Conservation (phyloP, 352 stramenopile genomes). For the Achlya hypogyna region DNA sequence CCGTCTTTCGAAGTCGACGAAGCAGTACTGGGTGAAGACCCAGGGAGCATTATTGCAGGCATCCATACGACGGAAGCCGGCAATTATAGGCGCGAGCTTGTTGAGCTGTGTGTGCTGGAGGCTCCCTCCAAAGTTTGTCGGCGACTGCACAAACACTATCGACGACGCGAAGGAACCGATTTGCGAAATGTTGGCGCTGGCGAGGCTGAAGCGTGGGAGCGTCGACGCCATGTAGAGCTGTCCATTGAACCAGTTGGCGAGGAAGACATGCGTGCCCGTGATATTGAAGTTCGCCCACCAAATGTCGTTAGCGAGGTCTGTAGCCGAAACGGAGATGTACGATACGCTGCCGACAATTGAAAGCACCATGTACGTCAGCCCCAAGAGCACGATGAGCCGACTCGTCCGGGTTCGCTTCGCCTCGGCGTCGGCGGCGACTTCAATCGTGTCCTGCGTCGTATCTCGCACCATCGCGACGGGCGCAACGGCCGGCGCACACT, state of each 20-base stretch:
- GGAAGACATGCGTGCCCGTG: neutral
- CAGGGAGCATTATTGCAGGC: neutral
- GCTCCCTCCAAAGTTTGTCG: neutral
- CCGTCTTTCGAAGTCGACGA: neutral
- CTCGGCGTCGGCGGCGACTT: neutral
- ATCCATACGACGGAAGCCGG: neutral
- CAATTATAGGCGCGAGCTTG: neutral
- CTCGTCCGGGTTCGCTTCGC: neutral
- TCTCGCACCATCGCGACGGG: neutral
- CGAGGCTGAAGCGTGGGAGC: neutral
- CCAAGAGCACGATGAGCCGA: neutral
- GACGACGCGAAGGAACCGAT: neutral
- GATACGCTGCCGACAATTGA: neutral
- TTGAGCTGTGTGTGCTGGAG: neutral
- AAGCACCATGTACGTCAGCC: neutral
- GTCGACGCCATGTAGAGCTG: neutral
- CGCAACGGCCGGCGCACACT: neutral
- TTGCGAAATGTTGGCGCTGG: neutral
- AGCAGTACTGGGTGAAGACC: slow-evolving; percentile 8
- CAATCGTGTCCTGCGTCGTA: neutral
- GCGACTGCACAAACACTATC: neutral
- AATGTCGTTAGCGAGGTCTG: neutral
- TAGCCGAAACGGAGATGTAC: neutral
- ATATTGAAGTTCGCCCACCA: slow-evolving; percentile 3
- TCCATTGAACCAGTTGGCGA: neutral